A percentile compares a stretch with the other conserved stretches of the same genome.
Conservation (phyloP, 2,329 filamentous ascomycete genomes). For the Epichloe gansuensis region DNA sequence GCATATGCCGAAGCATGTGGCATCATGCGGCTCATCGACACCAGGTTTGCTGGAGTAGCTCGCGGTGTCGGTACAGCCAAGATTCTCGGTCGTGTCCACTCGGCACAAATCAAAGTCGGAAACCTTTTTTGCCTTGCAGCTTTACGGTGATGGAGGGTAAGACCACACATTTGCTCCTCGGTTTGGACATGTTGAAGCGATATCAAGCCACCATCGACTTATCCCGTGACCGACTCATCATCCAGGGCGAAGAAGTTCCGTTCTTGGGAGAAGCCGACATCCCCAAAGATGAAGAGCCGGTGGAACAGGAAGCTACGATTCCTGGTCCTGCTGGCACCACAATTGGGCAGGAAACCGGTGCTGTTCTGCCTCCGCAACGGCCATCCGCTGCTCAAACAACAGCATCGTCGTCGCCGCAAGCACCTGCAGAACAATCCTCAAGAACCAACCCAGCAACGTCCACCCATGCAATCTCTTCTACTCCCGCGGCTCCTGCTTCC, state of each 20-base stretch:
- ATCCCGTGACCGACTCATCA: slow-evolving; percentile 69
- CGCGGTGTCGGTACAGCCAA: slow-evolving; percentile 88
- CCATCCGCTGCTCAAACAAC: slow-evolving; percentile 10
- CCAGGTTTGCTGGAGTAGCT: slow-evolving; percentile 81
- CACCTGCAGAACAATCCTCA: slow-evolving; percentile 12
- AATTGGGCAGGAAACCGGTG: slow-evolving; percentile 74
- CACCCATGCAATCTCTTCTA: slow-evolving; percentile 10
- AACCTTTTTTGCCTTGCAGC: slow-evolving; percentile 74
- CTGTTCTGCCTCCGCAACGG: slow-evolving; percentile 35
- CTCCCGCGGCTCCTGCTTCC: slow-evolving; percentile 14
- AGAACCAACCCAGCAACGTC: slow-evolving; percentile 8
- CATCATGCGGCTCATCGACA: slow-evolving; percentile 93
- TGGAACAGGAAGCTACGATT: slow-evolving; percentile 70
- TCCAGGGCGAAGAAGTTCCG: slow-evolving; percentile 76
- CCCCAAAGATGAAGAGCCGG: slow-evolving; percentile 68
- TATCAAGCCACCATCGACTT: slow-evolving; percentile 92
- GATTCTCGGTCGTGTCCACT: slow-evolving; percentile 90
- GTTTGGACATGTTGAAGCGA: slow-evolving; percentile 91
- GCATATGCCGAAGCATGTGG: slow-evolving; percentile 81
- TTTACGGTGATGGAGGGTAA: slow-evolving; percentile 99
- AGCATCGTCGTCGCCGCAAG: slow-evolving; percentile 2
- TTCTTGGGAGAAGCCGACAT: slow-evolving; percentile 92
- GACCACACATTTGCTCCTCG: slow-evolving; percentile 82
- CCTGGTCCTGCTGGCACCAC: slow-evolving; percentile 79
- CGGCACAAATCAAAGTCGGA: slow-evolving; percentile 89